Base-by-base conservation (phyloP, 176 grass and related monocot species). In the Raddia distichophylla region DNA sequence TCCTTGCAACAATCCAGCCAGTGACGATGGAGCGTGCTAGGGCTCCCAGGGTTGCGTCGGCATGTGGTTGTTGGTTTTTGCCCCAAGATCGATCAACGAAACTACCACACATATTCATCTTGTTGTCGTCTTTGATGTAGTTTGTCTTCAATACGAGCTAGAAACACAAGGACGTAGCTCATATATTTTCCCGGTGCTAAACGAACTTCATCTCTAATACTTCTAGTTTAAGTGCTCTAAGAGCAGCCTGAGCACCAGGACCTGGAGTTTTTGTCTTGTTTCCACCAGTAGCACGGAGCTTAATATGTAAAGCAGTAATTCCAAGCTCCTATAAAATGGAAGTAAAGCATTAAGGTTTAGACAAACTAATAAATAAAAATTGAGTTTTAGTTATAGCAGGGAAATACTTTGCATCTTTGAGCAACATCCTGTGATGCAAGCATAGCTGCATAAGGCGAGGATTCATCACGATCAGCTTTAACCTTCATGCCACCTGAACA, bases 401-500 rank as follows among this genome's bases (percentile, higher is more conserved):
- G 56, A 10, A 20, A 52, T 87, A 82, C 85, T 77, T 91, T 91
- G 85, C 89, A 91, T 88, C 89, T 75, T 49, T 91, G 89, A 37
- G 85, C 50, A 75, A 85, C 89, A 91, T 88, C 89, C 69, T 91
- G 89, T 55, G 89, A 47, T n/a, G 89, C 82, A 88, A 91, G 81
- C 85, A 91, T 91, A n/a, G 89, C 85, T 11, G 89, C 89, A 56
- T 91, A 91, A 73, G 89, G 85, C 12, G 85, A 91, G 11, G 89
- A 91, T 62, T 91, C 89, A 73, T 91, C 89, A 57, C 82, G 82
- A 35, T 88, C 90, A 69, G 90, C 85, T 88, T 91, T 91, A 10
- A 91, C 88, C 69, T 90, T 86, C 84, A 86, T 90, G 14, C 84
- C 84, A 84, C 88, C 83, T 86, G 46, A 7, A 76, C 9, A 52